Evolutionary conservation across 768 basidiomycete species (phyloP).

Genomic region (Clavulina sp.): DNA sequence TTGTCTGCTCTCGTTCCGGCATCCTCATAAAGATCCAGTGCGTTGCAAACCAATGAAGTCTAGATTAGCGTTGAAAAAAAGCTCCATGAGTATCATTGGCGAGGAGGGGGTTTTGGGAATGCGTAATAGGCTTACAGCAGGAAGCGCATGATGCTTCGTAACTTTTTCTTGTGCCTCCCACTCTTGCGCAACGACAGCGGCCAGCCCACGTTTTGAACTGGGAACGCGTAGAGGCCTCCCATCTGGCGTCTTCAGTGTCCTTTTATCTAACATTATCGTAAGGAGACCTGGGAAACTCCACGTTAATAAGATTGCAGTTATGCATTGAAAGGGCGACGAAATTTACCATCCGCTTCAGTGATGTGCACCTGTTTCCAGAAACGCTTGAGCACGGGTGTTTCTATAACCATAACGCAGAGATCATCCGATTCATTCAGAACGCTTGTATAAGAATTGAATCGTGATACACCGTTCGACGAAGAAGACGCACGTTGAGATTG

Average conservation of each 20-base stretch:
- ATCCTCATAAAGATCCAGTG: slow-evolving; percentile 61
- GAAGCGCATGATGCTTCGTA: slow-evolving; percentile 78
- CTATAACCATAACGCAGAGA: too few species aligned
- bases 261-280: slow-evolving; percentile 60
- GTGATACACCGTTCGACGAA: too few species aligned
- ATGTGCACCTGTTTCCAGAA: slow-evolving; percentile 93
- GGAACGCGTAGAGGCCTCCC: slow-evolving; percentile 67
- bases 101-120: background rate
- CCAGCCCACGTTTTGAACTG: slow-evolving; percentile 46
- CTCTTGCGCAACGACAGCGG: slow-evolving; percentile 78
- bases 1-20: slow-evolving; percentile 41
- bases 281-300: slow-evolving; percentile 17
- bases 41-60: slow-evolving; percentile 85
- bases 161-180: slow-evolving; percentile 87
- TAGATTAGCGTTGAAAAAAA: too few species aligned
- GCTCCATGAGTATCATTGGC: background rate
- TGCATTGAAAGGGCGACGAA: background rate
- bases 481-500: too few species aligned
- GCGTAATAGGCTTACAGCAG: slow-evolving; percentile 41
- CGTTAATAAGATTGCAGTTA: background rate
- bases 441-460: too few species aligned
- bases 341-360: slow-evolving; percentile 29
- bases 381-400: too few species aligned
- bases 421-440: too few species aligned
- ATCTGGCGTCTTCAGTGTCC: slow-evolving; percentile 72